phyloP scores from a whole-genome alignment of 768 basidiomycete genomes.

The Omphalotus guepiniiformis region DNA sequence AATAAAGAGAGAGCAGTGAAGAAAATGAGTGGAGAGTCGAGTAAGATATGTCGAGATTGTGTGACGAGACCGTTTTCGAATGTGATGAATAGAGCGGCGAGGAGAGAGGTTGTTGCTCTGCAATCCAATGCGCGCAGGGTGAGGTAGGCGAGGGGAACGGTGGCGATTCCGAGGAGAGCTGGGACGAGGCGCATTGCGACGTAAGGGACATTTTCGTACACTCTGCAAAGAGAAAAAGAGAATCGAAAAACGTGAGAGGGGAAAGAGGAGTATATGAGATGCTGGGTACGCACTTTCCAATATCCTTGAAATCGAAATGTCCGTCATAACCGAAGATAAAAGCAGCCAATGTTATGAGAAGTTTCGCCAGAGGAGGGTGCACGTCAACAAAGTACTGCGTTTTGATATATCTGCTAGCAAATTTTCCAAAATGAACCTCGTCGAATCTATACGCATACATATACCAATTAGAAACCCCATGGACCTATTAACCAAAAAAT shows the following conservation, averaged over 20 bases:
- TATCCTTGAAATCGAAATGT: slow-evolving; percentile 95
- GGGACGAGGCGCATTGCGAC: slow-evolving; percentile 98
- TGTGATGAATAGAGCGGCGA: slow-evolving; percentile 86
- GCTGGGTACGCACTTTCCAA: slow-evolving; percentile 83
- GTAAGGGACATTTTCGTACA: slow-evolving; percentile 87
- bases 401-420: slow-evolving; percentile 92
- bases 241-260: background rate
- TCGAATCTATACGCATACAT: slow-evolving; percentile 66
- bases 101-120: slow-evolving; percentile 85
- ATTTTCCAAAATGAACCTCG: slow-evolving; percentile 98
- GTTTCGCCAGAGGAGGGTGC: slow-evolving; percentile 94
- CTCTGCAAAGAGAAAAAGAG: slow-evolving; percentile 34
- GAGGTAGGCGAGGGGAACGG: slow-evolving; percentile 87
- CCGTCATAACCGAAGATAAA: slow-evolving; percentile 89
- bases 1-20: slow-evolving; percentile 91
- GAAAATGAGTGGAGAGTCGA: slow-evolving; percentile 97
- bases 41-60: slow-evolving; percentile 93
- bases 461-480: slow-evolving; percentile 3
- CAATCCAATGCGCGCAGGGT: slow-evolving; percentile 92
- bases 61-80: slow-evolving; percentile 97
- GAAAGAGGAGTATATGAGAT: too few relatives aligned
- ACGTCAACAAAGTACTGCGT: slow-evolving; percentile 91
- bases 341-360: slow-evolving; percentile 89
- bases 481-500: too few relatives aligned
- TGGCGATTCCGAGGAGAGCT: slow-evolving; percentile 81